Base-by-base conservation (phyloP, 2,329 filamentous ascomycete species). In the Exophiala bonariae region DNA sequence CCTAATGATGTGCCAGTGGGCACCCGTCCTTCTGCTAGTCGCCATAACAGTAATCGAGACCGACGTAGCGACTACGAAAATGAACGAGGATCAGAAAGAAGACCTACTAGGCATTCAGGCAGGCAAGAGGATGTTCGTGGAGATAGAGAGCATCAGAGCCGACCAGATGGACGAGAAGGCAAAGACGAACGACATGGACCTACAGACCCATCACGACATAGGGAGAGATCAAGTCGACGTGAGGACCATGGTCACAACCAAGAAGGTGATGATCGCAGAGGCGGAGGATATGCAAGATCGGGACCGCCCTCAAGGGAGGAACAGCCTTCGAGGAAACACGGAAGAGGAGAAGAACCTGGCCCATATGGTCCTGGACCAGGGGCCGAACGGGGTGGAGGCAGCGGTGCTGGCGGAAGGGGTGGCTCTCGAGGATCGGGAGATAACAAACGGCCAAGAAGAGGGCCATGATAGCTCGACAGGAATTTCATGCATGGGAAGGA, bases 371-470 rank as follows among this genome's bases (percentile, higher is more conserved):
- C 64, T 34, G 56, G 56, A 28, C 60, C 57, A 40, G 60, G 58
- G 19, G 14, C 10, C 10, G 35, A 37, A 37, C 35, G 35, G 6
- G 35, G 35, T 19, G 18, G 18, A 10, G 35, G 35, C 7, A 19
- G 19, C 35, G 8, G 32, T 32, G 59, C 55, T 22, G 47, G 59
- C 30, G 58, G 57, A 13, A 61, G 68, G 26, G 62, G 66, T 31
- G 68, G 67, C n/a, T 63, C 60, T 46, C 59, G 69, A n/a, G 64
- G 63, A 54, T 64, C 66, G 11, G 62, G 62, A 44, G 69, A 72
- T 11, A 70, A 57, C 51, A 72, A 72, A 54, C 65, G 69, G 34
- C 61, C 65, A 36, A 66, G 69, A 47, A 64, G 69, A 41, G 69
- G 69, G 39, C 57, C 57, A 19, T 69, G 54, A 66, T 41, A 31